phyloP scores from a whole-genome alignment of 2,329 filamentous ascomycete genomes.

The Talaromyces sp. region DNA sequence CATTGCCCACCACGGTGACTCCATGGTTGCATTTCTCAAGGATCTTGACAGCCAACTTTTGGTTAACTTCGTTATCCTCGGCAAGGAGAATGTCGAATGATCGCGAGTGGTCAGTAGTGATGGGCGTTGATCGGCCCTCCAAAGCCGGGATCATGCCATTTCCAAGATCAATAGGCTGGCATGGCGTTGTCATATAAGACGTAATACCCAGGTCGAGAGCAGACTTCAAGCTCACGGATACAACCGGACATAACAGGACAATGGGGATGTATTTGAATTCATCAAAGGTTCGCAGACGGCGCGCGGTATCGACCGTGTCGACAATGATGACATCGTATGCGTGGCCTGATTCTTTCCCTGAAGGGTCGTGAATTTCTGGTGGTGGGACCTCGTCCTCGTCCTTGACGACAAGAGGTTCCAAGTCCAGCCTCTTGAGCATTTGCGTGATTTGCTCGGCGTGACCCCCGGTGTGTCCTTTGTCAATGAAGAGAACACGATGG shows the following conservation, averaged over 20 bases:
- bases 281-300: constrained; percentile 72
- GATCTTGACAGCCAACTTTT: constrained; percentile 88
- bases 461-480: constrained; percentile 74
- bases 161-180: constrained; percentile 81
- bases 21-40: constrained; percentile 78
- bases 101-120: constrained; percentile 82
- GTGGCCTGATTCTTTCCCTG: constrained; percentile 46
- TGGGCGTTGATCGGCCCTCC: constrained; percentile 84
- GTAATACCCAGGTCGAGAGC: constrained; percentile 88
- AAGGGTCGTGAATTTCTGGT: constrained; percentile 44
- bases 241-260: constrained; percentile 78
- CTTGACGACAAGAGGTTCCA: constrained; percentile 73
- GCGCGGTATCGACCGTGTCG: constrained; percentile 80
- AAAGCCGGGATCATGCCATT: constrained; percentile 91
- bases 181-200: constrained; percentile 94
- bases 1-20: constrained; percentile 77
- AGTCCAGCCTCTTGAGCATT: constrained; percentile 70
- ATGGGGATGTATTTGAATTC: constrained; percentile 94
- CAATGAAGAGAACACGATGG: constrained; percentile 85
- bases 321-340: constrained; percentile 89
- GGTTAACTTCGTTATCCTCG: constrained; percentile 93
- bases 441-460: constrained; percentile 66
- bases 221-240: constrained; percentile 83
- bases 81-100: constrained; percentile 89
- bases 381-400: constrained; percentile 60